phyloP scores from a whole-genome alignment of 2,329 filamentous ascomycete species.

The Fusarium decemcellulare region DNA sequence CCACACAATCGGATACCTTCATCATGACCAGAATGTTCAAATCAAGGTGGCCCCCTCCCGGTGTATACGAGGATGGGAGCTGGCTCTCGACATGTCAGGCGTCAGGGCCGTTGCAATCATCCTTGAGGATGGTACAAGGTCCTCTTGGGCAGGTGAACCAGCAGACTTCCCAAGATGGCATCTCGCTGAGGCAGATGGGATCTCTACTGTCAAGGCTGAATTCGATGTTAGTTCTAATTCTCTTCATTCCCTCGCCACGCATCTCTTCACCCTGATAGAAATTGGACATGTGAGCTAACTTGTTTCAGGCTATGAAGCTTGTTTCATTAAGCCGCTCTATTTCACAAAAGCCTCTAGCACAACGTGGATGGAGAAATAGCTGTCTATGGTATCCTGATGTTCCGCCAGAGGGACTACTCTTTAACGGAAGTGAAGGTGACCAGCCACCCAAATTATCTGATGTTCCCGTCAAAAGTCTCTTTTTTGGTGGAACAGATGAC shows the following conservation, averaged over 20 bases:
- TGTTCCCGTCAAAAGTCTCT: slow-evolving; percentile 7
- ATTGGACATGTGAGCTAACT: neutral
- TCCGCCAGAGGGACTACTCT: slow-evolving; percentile 6
- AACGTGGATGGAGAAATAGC: neutral
- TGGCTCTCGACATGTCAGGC: slow-evolving; percentile 21
- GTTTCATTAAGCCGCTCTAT: slow-evolving; percentile 21
- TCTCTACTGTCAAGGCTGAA: slow-evolving; percentile 28
- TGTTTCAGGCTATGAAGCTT: slow-evolving; percentile 26
- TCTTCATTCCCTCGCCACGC: neutral
- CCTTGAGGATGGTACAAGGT: slow-evolving; percentile 10
- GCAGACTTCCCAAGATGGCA: slow-evolving; percentile 19
- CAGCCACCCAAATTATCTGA: neutral
- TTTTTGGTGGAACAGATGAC: slow-evolving; percentile 25
- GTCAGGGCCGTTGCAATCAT: slow-evolving; percentile 20
- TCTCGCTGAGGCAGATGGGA: slow-evolving; percentile 2
- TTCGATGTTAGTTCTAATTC: slow-evolving; percentile 25
- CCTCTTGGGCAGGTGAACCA: slow-evolving; percentile 22
- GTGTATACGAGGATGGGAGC: slow-evolving; percentile 31
- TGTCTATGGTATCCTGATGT: slow-evolving; percentile 32
- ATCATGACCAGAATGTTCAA: too few species aligned
- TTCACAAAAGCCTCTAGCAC: neutral
- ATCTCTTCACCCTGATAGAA: neutral
- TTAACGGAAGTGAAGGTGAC: slow-evolving; percentile 10
- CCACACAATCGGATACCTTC: slow-evolving; percentile 27
- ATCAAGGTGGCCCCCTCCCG: too few species aligned